Evolutionary conservation across 2,329 filamentous ascomycete species (phyloP), one percentile per base, ranked within the genome.

Genomic region (Aureobasidium lini): DNA sequence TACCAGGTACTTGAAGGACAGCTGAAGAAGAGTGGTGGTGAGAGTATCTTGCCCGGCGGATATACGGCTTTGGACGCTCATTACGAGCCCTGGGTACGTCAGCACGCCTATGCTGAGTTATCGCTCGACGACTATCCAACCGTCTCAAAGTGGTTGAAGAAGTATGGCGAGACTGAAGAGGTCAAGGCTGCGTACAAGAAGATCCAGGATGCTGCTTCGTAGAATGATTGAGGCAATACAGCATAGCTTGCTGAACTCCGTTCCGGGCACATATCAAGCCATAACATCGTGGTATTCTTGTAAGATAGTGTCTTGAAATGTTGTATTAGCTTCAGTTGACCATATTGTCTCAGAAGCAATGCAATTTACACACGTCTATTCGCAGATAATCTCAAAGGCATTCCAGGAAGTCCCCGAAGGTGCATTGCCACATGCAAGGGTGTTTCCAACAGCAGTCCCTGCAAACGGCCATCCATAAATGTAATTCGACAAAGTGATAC

Each of bases 1-100:
- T 77, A 71, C 48, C 69, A 69, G 47, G 71, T 78, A 3, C 66
- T 77, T 0, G 76, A 77, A 28, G 71, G 64, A 1, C 75, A 77
- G 60, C 63, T 77, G 48, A 66, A 70, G 63, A 75, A 73, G 61
- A 69, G 69, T 10, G 66, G 62, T 1, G 74, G 73, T 1, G 59
- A 65, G 29, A 77, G 71, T 54, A 68, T 77, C 34, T 54, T 77
- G 28, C 70, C 70, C 2, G 68, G 71, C 3, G 67, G 69, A 0
- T 61, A 72, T 34, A 73, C 68, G 23, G 72, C 72, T 1, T 75
- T 76, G 1, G 75, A 77, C 61, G 66, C 72, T 40, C 75, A 77
- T 62, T 75, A 73, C 49, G 71, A 76, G 61, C 71, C 72, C 4
- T 78, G 75, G 74, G 68, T 77, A 3, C 65, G 70, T 10, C 66